Conservation (phyloP, 176 grass and related monocot species). For the Lolium perenne region DNA sequence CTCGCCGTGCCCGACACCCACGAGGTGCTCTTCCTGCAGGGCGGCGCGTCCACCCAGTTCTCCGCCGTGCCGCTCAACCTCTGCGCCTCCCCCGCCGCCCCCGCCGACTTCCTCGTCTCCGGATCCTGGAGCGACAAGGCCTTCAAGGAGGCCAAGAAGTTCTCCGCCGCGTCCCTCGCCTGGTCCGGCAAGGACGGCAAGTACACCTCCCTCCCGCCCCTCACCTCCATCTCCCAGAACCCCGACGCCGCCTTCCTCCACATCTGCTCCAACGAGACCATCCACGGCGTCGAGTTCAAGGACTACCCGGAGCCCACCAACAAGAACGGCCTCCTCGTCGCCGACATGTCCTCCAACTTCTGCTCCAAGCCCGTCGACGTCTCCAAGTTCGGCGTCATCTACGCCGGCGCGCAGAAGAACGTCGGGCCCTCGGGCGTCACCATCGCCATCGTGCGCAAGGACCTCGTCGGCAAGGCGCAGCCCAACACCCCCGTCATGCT, state of each 20-base stretch:
- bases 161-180: constrained; percentile 67
- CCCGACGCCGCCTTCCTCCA: constrained; percentile 83
- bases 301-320: constrained; percentile 76
- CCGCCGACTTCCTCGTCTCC: constrained; percentile 75
- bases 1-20: constrained; percentile 79
- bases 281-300: constrained; percentile 99
- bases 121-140: constrained; percentile 99
- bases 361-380: constrained; percentile 99
- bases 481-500: constrained; percentile 93
- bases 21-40: constrained; percentile 91
- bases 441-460: constrained; percentile 80
- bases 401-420: constrained; percentile 98
- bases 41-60: constrained; percentile 94
- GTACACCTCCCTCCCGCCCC: constrained; percentile 79
- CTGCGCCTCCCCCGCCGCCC: constrained; percentile 50
- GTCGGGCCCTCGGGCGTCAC: constrained; percentile 93
- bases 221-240: constrained; percentile 65
- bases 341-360: constrained; percentile 99
- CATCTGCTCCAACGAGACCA: constrained; percentile 99
- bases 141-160: constrained; percentile 97
- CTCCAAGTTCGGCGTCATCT: constrained; percentile 89
- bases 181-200: constrained; percentile 92
- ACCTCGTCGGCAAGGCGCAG: constrained; percentile 83
- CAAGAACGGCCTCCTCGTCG: constrained; percentile 66
- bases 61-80: constrained; percentile 90